phyloP scores from a whole-genome alignment of 192 early-diverging fungal species.

The Dimargaris cristalligena region DNA sequence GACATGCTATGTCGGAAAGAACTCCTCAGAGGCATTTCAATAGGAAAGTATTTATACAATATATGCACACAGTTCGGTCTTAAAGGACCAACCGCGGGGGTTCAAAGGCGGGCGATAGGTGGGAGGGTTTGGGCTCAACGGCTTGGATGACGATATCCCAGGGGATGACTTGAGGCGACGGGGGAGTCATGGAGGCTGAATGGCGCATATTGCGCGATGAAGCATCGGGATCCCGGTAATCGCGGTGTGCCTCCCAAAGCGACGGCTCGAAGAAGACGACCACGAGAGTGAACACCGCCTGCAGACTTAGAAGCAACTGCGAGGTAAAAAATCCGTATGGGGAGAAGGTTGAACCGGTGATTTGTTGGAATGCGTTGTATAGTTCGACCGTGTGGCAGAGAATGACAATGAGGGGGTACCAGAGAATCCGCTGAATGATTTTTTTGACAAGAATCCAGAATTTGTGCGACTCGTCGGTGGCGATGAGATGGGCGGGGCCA shows the following conservation, averaged over 20 bases:
- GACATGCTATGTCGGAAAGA: too few species aligned
- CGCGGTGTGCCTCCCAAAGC: slow-evolving; percentile 5
- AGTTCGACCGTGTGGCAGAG: slow-evolving; percentile 3
- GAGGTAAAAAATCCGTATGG: not conserved
- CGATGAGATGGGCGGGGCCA: slow-evolving; percentile 1
- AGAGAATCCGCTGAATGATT: slow-evolving; percentile 7
- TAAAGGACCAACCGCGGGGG: not conserved
- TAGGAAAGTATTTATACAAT: too few species aligned
- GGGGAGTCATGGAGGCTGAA: not conserved
- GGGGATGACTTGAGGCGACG: slow-evolving; percentile 1
- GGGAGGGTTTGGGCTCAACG: slow-evolving; percentile 1
- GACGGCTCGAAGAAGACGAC: slow-evolving; percentile 5
- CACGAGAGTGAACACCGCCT: slow-evolving; percentile 4
- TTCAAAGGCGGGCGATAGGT: slow-evolving; percentile 5
- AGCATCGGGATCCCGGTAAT: not conserved
- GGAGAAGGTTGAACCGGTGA: not conserved
- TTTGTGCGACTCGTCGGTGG: slow-evolving; percentile 1
- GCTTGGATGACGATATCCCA: slow-evolving; percentile 10
- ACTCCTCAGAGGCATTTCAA: too few species aligned
- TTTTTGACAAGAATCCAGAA: slow-evolving; percentile 4
- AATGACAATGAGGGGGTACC: slow-evolving; percentile 7
- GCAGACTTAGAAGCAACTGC: slow-evolving; percentile 4
- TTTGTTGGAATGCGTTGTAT: not conserved
- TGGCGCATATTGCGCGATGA: not conserved
- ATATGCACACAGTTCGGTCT: not conserved